A percentile compares a stretch with the other conserved stretches of the same genome.
These are phyloP conservation scores for Lichtheimia corymbifera DNA, from an alignment of 371 early-diverging fungal genomes.

Conservation along the genomic window DNA sequence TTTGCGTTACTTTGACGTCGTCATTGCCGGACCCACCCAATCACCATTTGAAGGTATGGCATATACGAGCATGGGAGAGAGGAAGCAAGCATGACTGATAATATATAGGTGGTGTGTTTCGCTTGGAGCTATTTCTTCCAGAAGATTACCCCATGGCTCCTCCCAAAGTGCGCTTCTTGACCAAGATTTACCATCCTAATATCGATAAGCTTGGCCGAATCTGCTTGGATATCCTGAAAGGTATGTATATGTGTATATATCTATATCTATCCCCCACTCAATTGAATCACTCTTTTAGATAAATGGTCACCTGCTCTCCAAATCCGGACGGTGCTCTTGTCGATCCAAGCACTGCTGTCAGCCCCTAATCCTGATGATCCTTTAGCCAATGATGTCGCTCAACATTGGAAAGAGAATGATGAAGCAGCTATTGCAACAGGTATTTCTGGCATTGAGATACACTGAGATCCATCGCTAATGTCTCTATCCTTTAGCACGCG, in stretches of 20 bases:
- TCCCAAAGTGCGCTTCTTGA: slow-evolving; percentile 97
- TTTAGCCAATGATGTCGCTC: slow-evolving; percentile 98
- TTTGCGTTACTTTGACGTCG: slow-evolving; percentile 96
- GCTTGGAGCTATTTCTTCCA: slow-evolving; percentile 94
- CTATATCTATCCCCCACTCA: background rate
- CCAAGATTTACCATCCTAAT: slow-evolving; percentile 99
- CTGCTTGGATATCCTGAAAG: slow-evolving; percentile 98
- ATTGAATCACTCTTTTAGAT: slow-evolving; percentile 53
- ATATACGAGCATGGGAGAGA: background rate
- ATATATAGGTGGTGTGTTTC: slow-evolving; percentile 89
- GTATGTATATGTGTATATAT: slow-evolving; percentile 34
- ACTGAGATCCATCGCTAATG: background rate
- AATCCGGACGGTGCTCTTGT: slow-evolving; percentile 96
- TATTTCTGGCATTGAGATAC: slow-evolving; percentile 24
- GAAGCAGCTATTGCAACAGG: slow-evolving; percentile 91
- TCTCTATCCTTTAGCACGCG: slow-evolving; percentile 16
- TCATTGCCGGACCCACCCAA: slow-evolving; percentile 93
- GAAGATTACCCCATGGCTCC: slow-evolving; percentile 99
- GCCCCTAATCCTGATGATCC: slow-evolving; percentile 99
- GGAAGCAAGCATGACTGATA: background rate
- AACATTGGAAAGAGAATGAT: slow-evolving; percentile 97
- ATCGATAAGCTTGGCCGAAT: slow-evolving; percentile 99
- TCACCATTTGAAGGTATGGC: slow-evolving; percentile 96
- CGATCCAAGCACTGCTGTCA: slow-evolving; percentile 98
- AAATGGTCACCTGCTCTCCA: slow-evolving; percentile 99